These are phyloP conservation scores for Iris macrosiphon DNA, from an alignment of 106 monocot species.

Conservation along the genomic window DNA sequence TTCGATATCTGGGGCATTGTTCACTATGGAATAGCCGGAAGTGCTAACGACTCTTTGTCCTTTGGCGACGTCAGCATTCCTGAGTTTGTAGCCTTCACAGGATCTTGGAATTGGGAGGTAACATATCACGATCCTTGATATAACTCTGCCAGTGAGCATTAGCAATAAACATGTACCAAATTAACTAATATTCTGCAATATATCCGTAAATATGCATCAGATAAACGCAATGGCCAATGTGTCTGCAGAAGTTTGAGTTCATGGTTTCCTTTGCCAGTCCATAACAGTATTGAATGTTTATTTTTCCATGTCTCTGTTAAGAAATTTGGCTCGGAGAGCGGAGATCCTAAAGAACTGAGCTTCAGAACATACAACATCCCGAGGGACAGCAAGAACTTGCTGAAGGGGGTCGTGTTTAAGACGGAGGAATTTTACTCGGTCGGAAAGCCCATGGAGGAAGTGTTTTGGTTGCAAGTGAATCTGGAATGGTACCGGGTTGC, in stretches of 20 bases:
- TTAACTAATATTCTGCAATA: too few relatives aligned
- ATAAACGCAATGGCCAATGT: too few relatives aligned
- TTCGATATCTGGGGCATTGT: slow-evolving; percentile 52
- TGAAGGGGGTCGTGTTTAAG: slow-evolving; percentile 34
- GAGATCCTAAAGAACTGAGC: slow-evolving; percentile 14
- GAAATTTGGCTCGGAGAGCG: slow-evolving; percentile 26
- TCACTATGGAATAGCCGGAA: slow-evolving; percentile 61
- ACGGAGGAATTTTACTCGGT: slow-evolving; percentile 54
- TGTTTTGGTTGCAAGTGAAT: slow-evolving; percentile 50
- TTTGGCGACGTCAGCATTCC: slow-evolving; percentile 67
- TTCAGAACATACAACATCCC: slow-evolving; percentile 43
- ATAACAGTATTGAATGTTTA: too few relatives aligned
- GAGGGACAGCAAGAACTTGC: slow-evolving; percentile 24
- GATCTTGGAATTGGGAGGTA: slow-evolving; percentile 72
- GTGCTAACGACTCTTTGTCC: slow-evolving; percentile 46
- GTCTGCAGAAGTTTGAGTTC: too few relatives aligned
- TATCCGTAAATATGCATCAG: too few relatives aligned
- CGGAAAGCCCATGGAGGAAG: slow-evolving; percentile 41
- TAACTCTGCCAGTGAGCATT: too few relatives aligned
- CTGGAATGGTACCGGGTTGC: slow-evolving; percentile 44
- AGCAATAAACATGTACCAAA: too few relatives aligned
- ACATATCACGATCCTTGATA: too few relatives aligned
- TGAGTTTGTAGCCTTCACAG: slow-evolving; percentile 40
- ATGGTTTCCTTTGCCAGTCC: too few relatives aligned
- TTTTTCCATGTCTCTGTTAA: too few relatives aligned